phyloP scores from a whole-genome alignment of 192 early-diverging fungal genomes.

The Oehlia diaphana region DNA sequence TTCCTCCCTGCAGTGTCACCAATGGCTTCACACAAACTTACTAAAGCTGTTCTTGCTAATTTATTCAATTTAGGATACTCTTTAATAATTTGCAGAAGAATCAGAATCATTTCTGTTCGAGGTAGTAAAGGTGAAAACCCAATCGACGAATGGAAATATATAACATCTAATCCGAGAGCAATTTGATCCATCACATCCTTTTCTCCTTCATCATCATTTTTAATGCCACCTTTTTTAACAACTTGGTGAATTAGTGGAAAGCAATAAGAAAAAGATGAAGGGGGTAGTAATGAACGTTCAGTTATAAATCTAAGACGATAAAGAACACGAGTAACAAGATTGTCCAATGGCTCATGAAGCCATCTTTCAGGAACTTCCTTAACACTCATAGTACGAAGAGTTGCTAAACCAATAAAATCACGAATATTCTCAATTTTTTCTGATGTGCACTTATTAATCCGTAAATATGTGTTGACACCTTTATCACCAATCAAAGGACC shows the following conservation, averaged over 20 bases:
- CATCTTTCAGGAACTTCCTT: constrained; percentile 48
- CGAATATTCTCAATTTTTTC: constrained; percentile 46
- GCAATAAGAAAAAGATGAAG: constrained; percentile 65
- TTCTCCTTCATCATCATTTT: constrained; percentile 35
- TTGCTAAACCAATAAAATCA: constrained; percentile 46
- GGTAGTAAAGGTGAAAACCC: constrained; percentile 58
- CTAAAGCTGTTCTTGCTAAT: constrained; percentile 51
- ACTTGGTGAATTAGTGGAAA: constrained; percentile 67
- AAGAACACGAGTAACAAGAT: constrained; percentile 60
- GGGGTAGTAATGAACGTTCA: constrained; percentile 54
- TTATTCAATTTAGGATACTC: constrained; percentile 59
- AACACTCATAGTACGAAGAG: constrained; percentile 48
- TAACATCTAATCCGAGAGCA: constrained; percentile 61
- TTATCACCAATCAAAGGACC: constrained; percentile 59
- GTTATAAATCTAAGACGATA: constrained; percentile 66
- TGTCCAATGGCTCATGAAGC: constrained; percentile 46
- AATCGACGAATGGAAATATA: constrained; percentile 59
- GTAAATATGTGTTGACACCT: constrained; percentile 59
- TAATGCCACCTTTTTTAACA: constrained; percentile 61
- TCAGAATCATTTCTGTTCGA: constrained; percentile 61
- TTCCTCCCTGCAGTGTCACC: constrained; percentile 44
- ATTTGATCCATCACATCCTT: constrained; percentile 63
- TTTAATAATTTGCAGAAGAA: constrained; percentile 63
- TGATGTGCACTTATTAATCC: constrained; percentile 44
- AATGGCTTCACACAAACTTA: constrained; percentile 49